These are phyloP conservation scores for Paecilomyces fulvus DNA, from an alignment of 2,329 filamentous ascomycete species.

Conservation along the genomic window DNA sequence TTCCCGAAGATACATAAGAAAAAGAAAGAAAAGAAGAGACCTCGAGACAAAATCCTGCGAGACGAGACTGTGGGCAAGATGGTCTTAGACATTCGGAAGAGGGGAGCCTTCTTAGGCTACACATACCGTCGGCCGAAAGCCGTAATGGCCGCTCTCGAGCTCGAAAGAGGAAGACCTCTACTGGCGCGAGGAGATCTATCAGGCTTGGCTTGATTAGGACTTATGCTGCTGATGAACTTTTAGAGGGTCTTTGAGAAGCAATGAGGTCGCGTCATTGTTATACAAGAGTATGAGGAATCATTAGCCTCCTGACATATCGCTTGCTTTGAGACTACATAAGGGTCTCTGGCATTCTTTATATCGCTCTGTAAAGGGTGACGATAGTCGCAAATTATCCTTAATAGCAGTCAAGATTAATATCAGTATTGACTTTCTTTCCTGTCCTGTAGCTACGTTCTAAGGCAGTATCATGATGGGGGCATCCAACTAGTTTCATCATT, in stretches of 20 bases:
- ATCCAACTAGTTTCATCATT: not conserved
- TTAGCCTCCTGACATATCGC: not conserved
- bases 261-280: not conserved
- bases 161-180: slow-evolving; percentile 22
- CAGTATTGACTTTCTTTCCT: not conserved
- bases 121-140: slow-evolving; percentile 56
- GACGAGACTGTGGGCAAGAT: slow-evolving; percentile 58
- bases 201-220: slow-evolving; percentile 7
- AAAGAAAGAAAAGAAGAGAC: slow-evolving; percentile 63
- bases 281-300: not conserved
- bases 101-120: slow-evolving; percentile 80
- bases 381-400: not conserved
- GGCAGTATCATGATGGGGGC: not conserved
- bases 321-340: not conserved
- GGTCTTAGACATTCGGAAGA: slow-evolving; percentile 74
- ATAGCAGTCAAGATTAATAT: not conserved
- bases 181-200: slow-evolving; percentile 15
- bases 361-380: not conserved
- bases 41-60: slow-evolving; percentile 75
- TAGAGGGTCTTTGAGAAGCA: not conserved
- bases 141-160: slow-evolving; percentile 24
- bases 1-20: slow-evolving; percentile 38
- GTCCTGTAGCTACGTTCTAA: not conserved
- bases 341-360: not conserved
- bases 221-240: not conserved